Percentiles rank a stretch among this genome's conserved stretches.
These are phyloP conservation scores for Colletotrichum plurivorum DNA, from an alignment of 2,329 filamentous ascomycete species.

Conservation along the genomic window DNA sequence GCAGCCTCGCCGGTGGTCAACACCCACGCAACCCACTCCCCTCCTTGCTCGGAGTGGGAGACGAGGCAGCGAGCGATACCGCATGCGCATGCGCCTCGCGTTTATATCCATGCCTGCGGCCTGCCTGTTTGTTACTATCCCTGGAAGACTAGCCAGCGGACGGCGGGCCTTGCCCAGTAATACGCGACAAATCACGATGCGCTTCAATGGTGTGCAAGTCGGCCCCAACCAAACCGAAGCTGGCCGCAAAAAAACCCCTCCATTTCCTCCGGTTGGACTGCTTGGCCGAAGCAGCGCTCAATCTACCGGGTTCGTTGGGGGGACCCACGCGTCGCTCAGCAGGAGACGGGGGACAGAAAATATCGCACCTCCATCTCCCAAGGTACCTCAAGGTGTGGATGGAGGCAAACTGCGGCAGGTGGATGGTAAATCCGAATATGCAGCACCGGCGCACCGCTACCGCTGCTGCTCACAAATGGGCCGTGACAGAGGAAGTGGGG, in stretches of 20 bases:
- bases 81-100: constrained; percentile 34
- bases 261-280: constrained; percentile 37
- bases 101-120: constrained; percentile 6
- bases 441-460: neutral
- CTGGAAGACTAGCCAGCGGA: constrained; percentile 16
- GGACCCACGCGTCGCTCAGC: constrained; percentile 34
- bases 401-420: constrained; percentile 14
- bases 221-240: constrained; percentile 40
- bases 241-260: constrained; percentile 30
- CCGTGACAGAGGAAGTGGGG: constrained; percentile 29
- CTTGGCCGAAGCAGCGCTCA: constrained; percentile 32
- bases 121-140: constrained; percentile 21
- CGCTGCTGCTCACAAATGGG: constrained; percentile 33
- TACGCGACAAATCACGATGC: constrained; percentile 36
- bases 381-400: constrained; percentile 37
- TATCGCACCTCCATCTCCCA: constrained; percentile 38
- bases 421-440: constrained; percentile 24
- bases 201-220: constrained; percentile 37
- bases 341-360: constrained; percentile 35
- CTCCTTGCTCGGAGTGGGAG: constrained; percentile 7
- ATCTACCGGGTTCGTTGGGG: constrained; percentile 39
- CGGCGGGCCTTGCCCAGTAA: constrained; percentile 23
- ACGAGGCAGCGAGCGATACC: constrained; percentile 28
- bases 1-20: constrained; percentile 14
- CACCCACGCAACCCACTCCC: constrained; percentile 1